Evolutionary conservation across 176 grass and related monocot genomes (phyloP), one percentile per base, ranked within the genome.

Genomic region (Aegilops bicornis): DNA sequence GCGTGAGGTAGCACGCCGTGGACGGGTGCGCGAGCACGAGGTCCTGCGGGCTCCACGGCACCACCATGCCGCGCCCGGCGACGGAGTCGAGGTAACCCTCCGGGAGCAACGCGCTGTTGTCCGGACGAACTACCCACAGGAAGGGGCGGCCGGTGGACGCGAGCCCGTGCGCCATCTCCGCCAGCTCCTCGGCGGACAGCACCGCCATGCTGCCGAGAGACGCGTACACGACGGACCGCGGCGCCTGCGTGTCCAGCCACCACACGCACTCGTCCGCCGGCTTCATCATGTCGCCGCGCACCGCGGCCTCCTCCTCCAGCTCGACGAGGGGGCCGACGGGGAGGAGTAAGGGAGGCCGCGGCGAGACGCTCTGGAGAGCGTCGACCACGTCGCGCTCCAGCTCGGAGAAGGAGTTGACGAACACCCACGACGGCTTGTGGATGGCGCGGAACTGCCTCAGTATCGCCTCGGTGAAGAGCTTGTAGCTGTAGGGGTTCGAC

Each of bases 11-110:
- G 86, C 93, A 95, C 11, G 84, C 95, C 0, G 87, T 79, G 0
- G 95, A 36, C 10, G 60, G 6, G 73, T 98, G 95, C 31, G 63
- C 81, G 9, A 97, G 91, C 39, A 97, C 95, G 15, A 32, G 76
- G 20, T 91, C 92, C 85, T 97, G 92, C 16, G 95, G 91, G 82
- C 92, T 93, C 95, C 95, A 97, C 35, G 79, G 85, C 60, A 97
- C 91, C 33, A 97, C 84, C 81, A 87, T 33, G 7, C 95, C 92
- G 35, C 81, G 66, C 22, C 47, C 88, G n/a, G 58, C 85, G 29
- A 48, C 58, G 77, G 54, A 76, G 45, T 86, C 85, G 0, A 86
- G 10, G 89, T 90, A 93, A 10, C 90, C 87, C 47, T 79, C 78
- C 3, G 95, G 92, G 13, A 97, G 78, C 30, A 86, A 22, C 32